Percentiles rank a stretch among this genome's conserved stretches.
phyloP scores from a whole-genome alignment of 495 filamentous ascomycete species.

The Podospora comata region DNA sequence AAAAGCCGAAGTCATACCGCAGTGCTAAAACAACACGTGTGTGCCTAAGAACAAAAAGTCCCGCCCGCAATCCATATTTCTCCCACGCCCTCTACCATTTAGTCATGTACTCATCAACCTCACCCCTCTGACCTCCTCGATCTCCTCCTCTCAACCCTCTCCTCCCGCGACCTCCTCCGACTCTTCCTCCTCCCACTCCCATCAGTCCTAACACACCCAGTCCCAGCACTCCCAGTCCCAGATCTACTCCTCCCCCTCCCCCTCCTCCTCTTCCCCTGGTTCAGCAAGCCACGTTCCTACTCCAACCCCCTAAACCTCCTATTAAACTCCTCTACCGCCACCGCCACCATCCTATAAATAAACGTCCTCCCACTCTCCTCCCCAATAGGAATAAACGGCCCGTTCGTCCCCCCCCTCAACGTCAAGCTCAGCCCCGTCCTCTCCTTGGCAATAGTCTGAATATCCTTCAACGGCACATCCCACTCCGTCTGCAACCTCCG shows the following conservation, averaged over 20 bases:
- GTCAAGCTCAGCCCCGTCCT: constrained; percentile 87
- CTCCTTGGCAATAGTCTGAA: constrained; percentile 96
- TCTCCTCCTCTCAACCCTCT: no score
- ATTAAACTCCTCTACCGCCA: constrained; percentile 59
- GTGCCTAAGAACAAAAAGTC: no score
- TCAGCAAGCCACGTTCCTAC: constrained; percentile 20
- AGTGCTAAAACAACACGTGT: no score
- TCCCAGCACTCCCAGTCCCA: not conserved
- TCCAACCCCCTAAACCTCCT: constrained; percentile 48
- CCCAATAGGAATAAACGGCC: constrained; percentile 89
- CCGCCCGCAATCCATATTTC: no score
- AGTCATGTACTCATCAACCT: no score
- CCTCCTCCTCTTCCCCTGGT: not conserved
- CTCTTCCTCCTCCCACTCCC: not conserved
- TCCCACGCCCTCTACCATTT: no score
- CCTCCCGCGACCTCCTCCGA: no score
- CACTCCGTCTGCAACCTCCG: constrained; percentile 84
- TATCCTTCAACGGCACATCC: constrained; percentile 92
- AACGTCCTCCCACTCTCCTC: constrained; percentile 87
- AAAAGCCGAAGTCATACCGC: no score
- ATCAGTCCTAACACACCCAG: not conserved
- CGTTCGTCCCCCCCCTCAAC: constrained; percentile 84
- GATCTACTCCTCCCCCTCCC: not conserved
- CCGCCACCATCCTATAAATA: constrained; percentile 62
- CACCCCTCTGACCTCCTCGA: no score